Evolutionary conservation across 495 filamentous ascomycete genomes (phyloP), one percentile per base, ranked within the genome.

Genomic region (Penicillium cataractarum): DNA sequence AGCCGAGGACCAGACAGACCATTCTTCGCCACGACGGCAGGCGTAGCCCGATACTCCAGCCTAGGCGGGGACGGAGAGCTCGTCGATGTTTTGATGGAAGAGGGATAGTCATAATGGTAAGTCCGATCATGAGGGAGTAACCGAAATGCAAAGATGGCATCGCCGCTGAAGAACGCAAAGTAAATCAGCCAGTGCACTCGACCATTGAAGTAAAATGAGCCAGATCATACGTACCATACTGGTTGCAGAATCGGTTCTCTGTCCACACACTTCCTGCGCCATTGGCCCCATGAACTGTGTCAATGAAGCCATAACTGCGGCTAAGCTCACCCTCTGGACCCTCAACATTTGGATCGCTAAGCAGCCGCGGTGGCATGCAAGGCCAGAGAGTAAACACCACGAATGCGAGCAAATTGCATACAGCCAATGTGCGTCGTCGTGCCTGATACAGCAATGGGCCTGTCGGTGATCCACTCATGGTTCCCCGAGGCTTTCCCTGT

Each of bases 121-220:
- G 74, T 15, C 90, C 90, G 62, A 92, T 88, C 70, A 90, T 83
- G 33, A 93, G 84, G 6, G 90, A 87, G 67, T 92, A 93, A 12
- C 89, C 90, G 71, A 93, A 93, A 70, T 93, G 89, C 63, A 93
- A 82, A 17, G 87, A 88, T 7, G 90, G 90, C 90, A 92, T 92
- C 17, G 90, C 90, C 26, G 90, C 90, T 75, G 53, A 77, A 29
- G 9, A 32, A 46, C 22, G 42, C 8, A 52, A 42, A 13, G 32
- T 32, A 42, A 60, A 55, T 61, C 44, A 66, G 56, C 29, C n/a
- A 9, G 26, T 22, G 51, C 27, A n/a, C 9, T 31, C 29, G 24
- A 32, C 21, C 2, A 13, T 19, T 10, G n/a, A 22, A 3, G 12
- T 5, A 55, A 17, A 51, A 22, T 0, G 4, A 31, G 3, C 60